Base-by-base conservation (phyloP, 306 rosid genomes). In the Quercus engelmannii region DNA sequence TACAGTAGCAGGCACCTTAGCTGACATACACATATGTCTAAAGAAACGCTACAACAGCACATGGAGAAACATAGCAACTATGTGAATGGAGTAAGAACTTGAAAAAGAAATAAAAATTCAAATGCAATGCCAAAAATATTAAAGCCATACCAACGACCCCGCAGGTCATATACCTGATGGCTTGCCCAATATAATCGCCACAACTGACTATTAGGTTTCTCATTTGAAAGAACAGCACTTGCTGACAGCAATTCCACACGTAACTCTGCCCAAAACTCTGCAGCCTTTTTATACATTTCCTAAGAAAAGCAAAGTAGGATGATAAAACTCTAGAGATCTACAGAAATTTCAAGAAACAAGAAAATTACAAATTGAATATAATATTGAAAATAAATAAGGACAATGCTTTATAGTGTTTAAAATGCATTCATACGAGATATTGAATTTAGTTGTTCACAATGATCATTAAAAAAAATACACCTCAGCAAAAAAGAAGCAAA, bases 101-200 rank as follows among this genome's bases (percentile, higher is more conserved):
- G 25, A 30, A 20, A 33, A 28, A 18, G 23, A 11, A 61, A 63
- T 41, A 21, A 70, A 71, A 25, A 69, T 14, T 21, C 25, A 33
- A 26, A 57, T 12, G 4, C 5, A 68, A 28, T 19, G 52, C 25
- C 61, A 43, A 19, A 75, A 19, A 17, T 43, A 46, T 80, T 19
- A 25, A 7, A 49, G 17, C 17, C 10, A 1, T 4, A 33, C n/a
- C 3, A 75, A 75, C 5, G n/a, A 20, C 20, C 2, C 55, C 30
- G 76, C 28, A 25, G 30, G 23, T 67, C 31, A 15, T 54, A 67
- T 89, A 95, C 99, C 96, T 95, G 99, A 88, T 95, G 99, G 82
- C 98, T 91, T 65, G 99, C 99, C 99, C 99, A 95, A 82, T 91
- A 95, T 62, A 95, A 79, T 78, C 99, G 88, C 99, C 99, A 95